Base-by-base conservation (phyloP, 2,329 filamentous ascomycete species). In the Aspergillus ustus region DNA sequence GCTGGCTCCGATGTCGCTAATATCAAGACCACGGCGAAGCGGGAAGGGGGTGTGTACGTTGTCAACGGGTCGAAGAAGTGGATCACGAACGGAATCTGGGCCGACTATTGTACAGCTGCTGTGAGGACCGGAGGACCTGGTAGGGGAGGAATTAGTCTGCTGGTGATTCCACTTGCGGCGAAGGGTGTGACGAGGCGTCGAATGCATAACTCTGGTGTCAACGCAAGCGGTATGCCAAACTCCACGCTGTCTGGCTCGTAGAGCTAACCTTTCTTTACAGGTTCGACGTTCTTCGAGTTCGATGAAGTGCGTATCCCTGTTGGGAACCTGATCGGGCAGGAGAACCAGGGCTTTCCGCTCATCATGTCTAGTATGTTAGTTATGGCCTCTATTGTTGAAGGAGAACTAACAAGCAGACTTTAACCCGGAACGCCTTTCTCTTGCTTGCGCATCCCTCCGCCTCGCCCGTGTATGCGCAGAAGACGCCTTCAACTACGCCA, bases 261-360 rank as follows among this genome's bases (percentile, higher is more conserved):
- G 25, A 4, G 25, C 25, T 25, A 25, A 25, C 25, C 25, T 25
- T 25, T 25, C 9, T 11, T 0, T n/a, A 2, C 29, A 68, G 83
- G 79, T 1, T 81, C 84, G 4, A 84, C 83, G 0, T 86, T 86
- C 72, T 89, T 92, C 66, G 88, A 91, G 71, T 81, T 93, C 1
- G 89, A 91, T 65, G 88, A 92, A 57, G 90, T 92, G 2, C 83
- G 85, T 61, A 89, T 93, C 0, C 89, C 89, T 0, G 82, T 85
- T 0, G 84, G 86, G 70, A 91, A 92, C 68, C 75, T 92, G 8
- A 86, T 92, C 52, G 90, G 90, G 1, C 69, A 82, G 25, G 89
- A 92, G 73, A 89, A 90, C 34, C 78, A 84, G 71, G 90, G 90
- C 0, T 91, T 92, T 85, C 82, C 81, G 53, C 90, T 91, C 67